phyloP scores from a whole-genome alignment of 768 basidiomycete species.

The Hypholoma fasciculare region DNA sequence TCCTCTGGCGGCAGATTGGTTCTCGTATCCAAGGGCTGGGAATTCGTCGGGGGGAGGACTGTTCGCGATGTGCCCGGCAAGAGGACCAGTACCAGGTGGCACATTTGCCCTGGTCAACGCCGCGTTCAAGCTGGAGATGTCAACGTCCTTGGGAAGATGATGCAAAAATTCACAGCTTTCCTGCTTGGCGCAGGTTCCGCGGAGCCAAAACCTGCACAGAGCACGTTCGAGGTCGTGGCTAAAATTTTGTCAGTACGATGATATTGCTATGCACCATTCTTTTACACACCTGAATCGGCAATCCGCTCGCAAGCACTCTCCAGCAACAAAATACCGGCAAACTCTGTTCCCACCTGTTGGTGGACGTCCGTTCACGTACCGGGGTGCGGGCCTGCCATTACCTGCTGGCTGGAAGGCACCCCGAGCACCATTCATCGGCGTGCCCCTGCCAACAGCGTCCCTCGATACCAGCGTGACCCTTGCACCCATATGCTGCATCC shows the following conservation, averaged over 20 bases:
- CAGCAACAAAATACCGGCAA: constrained; percentile 95
- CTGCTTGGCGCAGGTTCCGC: constrained; percentile 96
- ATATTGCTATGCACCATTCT: neutral
- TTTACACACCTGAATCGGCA: constrained; percentile 89
- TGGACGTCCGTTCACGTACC: constrained; percentile 58
- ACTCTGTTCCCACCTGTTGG: constrained; percentile 71
- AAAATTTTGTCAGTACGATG: constrained; percentile 8
- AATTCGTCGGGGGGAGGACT: constrained; percentile 59
- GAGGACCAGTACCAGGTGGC: constrained; percentile 44
- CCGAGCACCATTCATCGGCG: constrained; percentile 25
- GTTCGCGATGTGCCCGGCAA: constrained; percentile 34
- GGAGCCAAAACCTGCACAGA: constrained; percentile 95
- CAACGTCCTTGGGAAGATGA: constrained; percentile 84
- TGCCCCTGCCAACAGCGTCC: constrained; percentile 41
- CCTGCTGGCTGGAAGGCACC: constrained; percentile 34
- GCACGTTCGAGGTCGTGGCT: constrained; percentile 96
- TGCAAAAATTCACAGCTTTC: constrained; percentile 97
- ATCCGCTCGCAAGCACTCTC: constrained; percentile 94
- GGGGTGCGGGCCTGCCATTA: constrained; percentile 32
- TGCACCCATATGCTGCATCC: constrained; percentile 65
- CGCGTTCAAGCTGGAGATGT: constrained; percentile 66
- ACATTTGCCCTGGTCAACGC: constrained; percentile 70
- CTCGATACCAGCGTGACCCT: constrained; percentile 66
- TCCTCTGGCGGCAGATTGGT: constrained; percentile 39
- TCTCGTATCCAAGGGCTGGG: constrained; percentile 60